Conservation (phyloP, 768 basidiomycete species). For the Solioccasus polychromus region DNA sequence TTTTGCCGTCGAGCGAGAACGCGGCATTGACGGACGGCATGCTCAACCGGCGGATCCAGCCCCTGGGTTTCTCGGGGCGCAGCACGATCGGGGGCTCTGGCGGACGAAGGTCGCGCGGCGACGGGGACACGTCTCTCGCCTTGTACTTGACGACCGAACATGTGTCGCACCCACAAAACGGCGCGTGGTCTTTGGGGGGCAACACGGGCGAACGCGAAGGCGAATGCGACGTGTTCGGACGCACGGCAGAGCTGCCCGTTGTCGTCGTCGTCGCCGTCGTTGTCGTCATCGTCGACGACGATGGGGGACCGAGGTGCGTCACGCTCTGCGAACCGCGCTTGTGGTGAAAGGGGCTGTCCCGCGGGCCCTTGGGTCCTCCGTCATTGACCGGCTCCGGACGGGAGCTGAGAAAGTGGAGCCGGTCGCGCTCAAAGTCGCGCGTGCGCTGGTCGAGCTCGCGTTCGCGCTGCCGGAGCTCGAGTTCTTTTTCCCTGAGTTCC, state of each 20-base stretch:
- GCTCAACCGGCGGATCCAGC: slow-evolving; percentile 76
- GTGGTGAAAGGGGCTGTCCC: slow-evolving; percentile 22
- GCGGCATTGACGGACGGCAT: slow-evolving; percentile 67
- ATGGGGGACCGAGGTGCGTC: slow-evolving; percentile 25
- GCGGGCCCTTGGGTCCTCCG: slow-evolving; percentile 26
- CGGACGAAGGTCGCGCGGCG: slow-evolving; percentile 37
- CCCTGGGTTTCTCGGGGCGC: slow-evolving; percentile 57
- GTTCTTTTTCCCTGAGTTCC: slow-evolving; percentile 55
- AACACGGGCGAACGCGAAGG: slow-evolving; percentile 27
- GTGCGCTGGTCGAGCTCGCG: slow-evolving; percentile 51
- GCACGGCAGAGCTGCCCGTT: too few relatives aligned
- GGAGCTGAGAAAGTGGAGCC: slow-evolving; percentile 38
- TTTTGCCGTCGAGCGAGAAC: slow-evolving; percentile 58
- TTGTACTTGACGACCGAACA: slow-evolving; percentile 63
- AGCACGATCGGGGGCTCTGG: slow-evolving; percentile 42
- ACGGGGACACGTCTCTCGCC: slow-evolving; percentile 22
- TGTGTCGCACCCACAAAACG: slow-evolving; percentile 63
- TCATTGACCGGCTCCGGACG: slow-evolving; percentile 27
- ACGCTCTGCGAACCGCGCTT: slow-evolving; percentile 30
- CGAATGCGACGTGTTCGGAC: slow-evolving; percentile 28
- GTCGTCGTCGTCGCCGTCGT: neutral
- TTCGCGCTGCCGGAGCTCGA: slow-evolving; percentile 50
- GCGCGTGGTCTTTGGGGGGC: slow-evolving; percentile 45
- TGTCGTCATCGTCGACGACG: slow-evolving; percentile 10
- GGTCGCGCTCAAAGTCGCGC: slow-evolving; percentile 58